A percentile compares a stretch with the other conserved stretches of the same genome.
phyloP scores from a whole-genome alignment of 805 yeast genomes.

The Zygosaccharomyces pseudorouxii region DNA sequence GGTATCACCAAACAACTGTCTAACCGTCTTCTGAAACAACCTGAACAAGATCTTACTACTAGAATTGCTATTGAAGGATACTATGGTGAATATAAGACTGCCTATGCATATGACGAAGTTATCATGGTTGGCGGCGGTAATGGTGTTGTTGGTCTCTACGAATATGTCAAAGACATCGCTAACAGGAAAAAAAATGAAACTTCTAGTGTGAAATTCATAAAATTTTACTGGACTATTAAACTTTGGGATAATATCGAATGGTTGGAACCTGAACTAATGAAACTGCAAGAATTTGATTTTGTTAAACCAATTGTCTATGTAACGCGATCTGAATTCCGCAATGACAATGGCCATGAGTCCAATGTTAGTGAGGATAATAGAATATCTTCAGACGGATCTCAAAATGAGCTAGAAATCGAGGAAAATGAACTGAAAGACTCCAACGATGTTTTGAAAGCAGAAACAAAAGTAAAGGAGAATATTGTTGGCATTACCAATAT shows the following conservation, averaged over 20 bases:
- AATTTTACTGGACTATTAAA: constrained; percentile 61
- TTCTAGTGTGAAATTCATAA: constrained; percentile 29
- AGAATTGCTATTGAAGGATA: constrained; percentile 53
- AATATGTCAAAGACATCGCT: constrained; percentile 31
- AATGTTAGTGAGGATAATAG: not conserved
- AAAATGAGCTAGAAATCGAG: constrained; percentile 1
- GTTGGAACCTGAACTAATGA: constrained; percentile 42
- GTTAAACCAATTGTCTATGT: constrained; percentile 43
- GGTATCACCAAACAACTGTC: constrained; percentile 50
- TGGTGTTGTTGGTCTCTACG: constrained; percentile 50
- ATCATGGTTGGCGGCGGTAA: constrained; percentile 48
- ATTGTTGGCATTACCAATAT: not conserved
- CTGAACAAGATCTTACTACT: constrained; percentile 37
- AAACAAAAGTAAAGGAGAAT: constrained; percentile 6
- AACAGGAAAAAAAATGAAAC: constrained; percentile 14
- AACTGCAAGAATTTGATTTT: constrained; percentile 16
- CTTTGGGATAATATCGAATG: constrained; percentile 47
- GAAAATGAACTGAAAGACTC: constrained; percentile 8
- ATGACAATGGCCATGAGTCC: constrained; percentile 13
- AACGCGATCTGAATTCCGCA: constrained; percentile 42
- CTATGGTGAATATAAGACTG: constrained; percentile 46
- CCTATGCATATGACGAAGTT: constrained; percentile 35
- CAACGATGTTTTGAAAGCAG: not conserved
- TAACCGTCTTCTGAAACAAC: constrained; percentile 29
- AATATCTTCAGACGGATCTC: not conserved